Evolutionary conservation across 179 eudicot genomes (phyloP), one percentile per base, ranked within the genome.

Genomic region (Spinacia oleracea): DNA sequence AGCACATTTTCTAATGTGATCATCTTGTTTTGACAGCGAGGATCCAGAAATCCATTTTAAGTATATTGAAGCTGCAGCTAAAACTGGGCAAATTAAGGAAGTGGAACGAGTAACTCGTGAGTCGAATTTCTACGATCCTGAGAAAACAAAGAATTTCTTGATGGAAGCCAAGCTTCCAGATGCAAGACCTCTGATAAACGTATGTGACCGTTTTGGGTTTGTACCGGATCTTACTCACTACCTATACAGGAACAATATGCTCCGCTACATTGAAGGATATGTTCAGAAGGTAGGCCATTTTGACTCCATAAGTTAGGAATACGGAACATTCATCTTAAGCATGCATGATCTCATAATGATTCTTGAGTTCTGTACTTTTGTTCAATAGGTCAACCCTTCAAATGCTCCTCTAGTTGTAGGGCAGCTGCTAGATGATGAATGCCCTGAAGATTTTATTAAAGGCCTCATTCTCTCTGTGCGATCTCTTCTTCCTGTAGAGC

Each of bases 151-250:
- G 81, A 87, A 87, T 63, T 87, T 87, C 80, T 83, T 87, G 81
- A 87, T 87, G 89, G 88, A 87, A 65, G 86, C 89, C 67, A 87
- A 87, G 70, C 89, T 87, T 74, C 89, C 89, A 10, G 89, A 87
- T 83, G 89, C 89, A 38, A 74, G 89, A 40, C 89, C 89, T 77
- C 79, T 87, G 68, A 87, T 87, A 38, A 87, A 87, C 79, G 89
- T 85, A 21, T 87, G 89, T 60, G 89, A 87, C 73, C 88, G 89
- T 12, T 85, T 85, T 79, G 89, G 89, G 50, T 87, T 85, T 78
- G 89, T 87, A 20, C 89, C 89, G 25, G 89, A 87, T 79, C 80
- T 87, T 62, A 87, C 89, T 62, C 89, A 87, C 73, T 87, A 83
- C 75, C 85, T 87, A 5, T 87, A 87, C 81, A 74, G 67, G 70